Percentiles rank a stretch among this genome's conserved stretches.
Conservation (phyloP, 2,329 filamentous ascomycete species). For the Colletotrichum navitas region DNA sequence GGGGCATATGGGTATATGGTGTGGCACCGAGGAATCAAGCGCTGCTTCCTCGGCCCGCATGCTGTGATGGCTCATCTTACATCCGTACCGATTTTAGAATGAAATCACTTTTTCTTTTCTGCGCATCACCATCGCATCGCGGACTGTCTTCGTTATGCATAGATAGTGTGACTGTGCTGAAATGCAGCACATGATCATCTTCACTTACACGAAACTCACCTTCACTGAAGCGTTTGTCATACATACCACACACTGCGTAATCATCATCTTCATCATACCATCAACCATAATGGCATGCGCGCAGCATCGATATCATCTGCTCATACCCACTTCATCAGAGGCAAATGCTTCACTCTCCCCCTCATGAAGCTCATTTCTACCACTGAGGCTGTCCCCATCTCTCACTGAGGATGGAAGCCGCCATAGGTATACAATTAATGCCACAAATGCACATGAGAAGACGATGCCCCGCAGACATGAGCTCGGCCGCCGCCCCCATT, state of each 20-base stretch:
- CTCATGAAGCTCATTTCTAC: neutral
- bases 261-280: neutral
- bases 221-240: slow-evolving; percentile 5
- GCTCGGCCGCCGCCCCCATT: slow-evolving; percentile 24
- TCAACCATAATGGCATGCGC: neutral
- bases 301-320: too few species aligned
- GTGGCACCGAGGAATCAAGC: slow-evolving; percentile 36
- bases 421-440: slow-evolving; percentile 26
- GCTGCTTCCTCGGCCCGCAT: slow-evolving; percentile 40
- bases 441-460: slow-evolving; percentile 36
- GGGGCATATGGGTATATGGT: slow-evolving; percentile 29
- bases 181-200: neutral
- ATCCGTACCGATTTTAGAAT: slow-evolving; percentile 27
- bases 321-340: neutral
- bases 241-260: too few species aligned
- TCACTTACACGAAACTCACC: slow-evolving; percentile 31
- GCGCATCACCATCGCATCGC: neutral
- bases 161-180: neutral
- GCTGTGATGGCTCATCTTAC: slow-evolving; percentile 36
- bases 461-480: slow-evolving; percentile 29
- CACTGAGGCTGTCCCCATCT: neutral
- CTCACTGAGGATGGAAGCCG: slow-evolving; percentile 1
- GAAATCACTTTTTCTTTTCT: slow-evolving; percentile 3
- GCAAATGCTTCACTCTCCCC: neutral
- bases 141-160: neutral